Conservation (phyloP, 2,329 filamentous ascomycete genomes). For the Pseudocercospora crystallina region DNA sequence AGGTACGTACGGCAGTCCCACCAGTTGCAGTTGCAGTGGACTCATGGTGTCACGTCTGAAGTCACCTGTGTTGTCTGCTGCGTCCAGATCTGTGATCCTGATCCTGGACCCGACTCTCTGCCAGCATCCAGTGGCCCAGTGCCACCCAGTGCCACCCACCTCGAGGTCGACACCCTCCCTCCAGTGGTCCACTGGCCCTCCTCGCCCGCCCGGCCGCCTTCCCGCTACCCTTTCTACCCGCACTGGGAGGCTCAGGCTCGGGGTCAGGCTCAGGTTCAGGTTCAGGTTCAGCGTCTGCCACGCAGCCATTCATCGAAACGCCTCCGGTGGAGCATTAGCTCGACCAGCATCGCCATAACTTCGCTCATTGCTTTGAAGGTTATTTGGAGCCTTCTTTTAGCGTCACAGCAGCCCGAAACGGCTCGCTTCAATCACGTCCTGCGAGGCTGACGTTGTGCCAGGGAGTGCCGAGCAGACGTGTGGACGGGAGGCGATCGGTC, state of each 20-base stretch:
- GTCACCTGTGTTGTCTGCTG: too few species aligned
- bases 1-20: too few species aligned
- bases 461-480: slow-evolving; percentile 14
- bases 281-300: background rate
- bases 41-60: too few species aligned
- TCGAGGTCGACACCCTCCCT: slow-evolving; percentile 9
- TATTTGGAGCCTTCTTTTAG: slow-evolving; percentile 21
- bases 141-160: too few species aligned
- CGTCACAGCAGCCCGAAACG: slow-evolving; percentile 25
- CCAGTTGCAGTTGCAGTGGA: too few species aligned
- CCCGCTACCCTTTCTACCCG: too few species aligned
- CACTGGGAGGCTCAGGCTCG: too few species aligned
- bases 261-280: too few species aligned
- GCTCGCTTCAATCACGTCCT: slow-evolving; percentile 15
- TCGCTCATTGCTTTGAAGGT: slow-evolving; percentile 20
- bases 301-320: slow-evolving; percentile 19
- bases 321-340: slow-evolving; percentile 24
- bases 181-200: background rate
- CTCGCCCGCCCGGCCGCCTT: background rate
- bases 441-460: slow-evolving; percentile 21
- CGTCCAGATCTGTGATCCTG: too few species aligned
- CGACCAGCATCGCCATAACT: slow-evolving; percentile 23
- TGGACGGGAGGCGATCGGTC: background rate
- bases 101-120: too few species aligned
- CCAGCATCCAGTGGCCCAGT: too few species aligned